Conservation (phyloP, 2,329 filamentous ascomycete genomes). For the Aspergillus arachidicola region DNA sequence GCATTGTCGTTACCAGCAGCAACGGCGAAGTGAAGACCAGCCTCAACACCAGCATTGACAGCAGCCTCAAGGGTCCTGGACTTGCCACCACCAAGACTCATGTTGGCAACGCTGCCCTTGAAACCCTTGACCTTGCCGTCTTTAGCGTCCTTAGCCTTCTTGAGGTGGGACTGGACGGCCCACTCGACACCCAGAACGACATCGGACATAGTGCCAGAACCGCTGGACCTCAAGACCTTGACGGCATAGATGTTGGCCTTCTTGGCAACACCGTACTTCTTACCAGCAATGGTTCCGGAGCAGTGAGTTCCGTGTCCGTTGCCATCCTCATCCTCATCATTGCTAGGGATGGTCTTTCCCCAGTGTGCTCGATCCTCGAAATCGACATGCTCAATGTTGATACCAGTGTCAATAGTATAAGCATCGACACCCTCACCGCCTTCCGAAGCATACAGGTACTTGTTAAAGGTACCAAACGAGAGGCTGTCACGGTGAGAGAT, state of each 20-base stretch:
- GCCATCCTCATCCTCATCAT: constrained; percentile 86
- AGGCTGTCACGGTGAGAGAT: constrained; percentile 90
- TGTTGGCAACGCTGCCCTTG: constrained; percentile 99
- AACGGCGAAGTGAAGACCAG: constrained; percentile 95
- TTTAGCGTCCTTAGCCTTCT: constrained; percentile 78
- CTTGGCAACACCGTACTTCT: constrained; percentile 99
- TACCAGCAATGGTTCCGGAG: constrained; percentile 95
- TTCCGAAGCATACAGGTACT: constrained; percentile 88
- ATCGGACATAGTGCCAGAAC: constrained; percentile 97
- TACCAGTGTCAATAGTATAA: constrained; percentile 98
- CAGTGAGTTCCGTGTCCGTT: constrained; percentile 99
- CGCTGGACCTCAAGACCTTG: constrained; percentile 97
- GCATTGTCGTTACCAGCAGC: constrained; percentile 98
- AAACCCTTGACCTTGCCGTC: constrained; percentile 90
- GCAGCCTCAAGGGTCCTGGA: constrained; percentile 86
- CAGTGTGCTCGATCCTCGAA: constrained; percentile 94
- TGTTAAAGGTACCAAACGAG: constrained; percentile 93
- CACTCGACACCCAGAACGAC: constrained; percentile 98
- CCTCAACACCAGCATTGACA: constrained; percentile 89
- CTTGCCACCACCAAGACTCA: constrained; percentile 98
- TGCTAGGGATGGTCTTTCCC: constrained; percentile 91
- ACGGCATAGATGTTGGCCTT: constrained; percentile 96
- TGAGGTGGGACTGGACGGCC: constrained; percentile 77
- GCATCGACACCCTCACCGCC: constrained; percentile 98
- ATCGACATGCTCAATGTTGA: constrained; percentile 90